Evolutionary conservation across 2,329 filamentous ascomycete species (phyloP).

Genomic region (Sordariomycetes sp.): DNA sequence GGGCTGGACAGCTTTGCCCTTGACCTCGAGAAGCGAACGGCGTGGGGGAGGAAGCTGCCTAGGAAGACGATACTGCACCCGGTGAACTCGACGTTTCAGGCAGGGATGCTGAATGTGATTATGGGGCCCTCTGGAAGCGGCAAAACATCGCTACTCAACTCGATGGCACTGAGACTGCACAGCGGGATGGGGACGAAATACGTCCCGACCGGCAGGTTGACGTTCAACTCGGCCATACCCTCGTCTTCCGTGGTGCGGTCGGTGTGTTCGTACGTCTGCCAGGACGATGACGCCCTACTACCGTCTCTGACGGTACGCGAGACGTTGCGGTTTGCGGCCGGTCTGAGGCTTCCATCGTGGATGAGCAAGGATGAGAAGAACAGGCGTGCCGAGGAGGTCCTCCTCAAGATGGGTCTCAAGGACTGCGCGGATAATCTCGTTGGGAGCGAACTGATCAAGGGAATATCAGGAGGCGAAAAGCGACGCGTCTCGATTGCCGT

Average conservation of each 20-base stretch:
- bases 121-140: constrained; percentile 73
- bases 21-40: constrained; percentile 49
- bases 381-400: constrained; percentile 56
- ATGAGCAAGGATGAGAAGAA: constrained; percentile 60
- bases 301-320: constrained; percentile 68
- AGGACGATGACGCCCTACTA: constrained; percentile 66
- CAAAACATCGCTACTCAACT: constrained; percentile 65
- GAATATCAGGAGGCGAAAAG: constrained; percentile 73
- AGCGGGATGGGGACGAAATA: constrained; percentile 54
- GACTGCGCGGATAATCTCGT: constrained; percentile 69
- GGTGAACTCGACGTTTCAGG: constrained; percentile 54
- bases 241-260: constrained; percentile 60
- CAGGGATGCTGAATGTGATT: constrained; percentile 62
- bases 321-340: constrained; percentile 60
- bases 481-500: constrained; percentile 67
- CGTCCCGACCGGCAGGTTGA: constrained; percentile 47
- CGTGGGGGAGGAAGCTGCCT: constrained; percentile 38
- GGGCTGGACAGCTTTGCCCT: constrained; percentile 54
- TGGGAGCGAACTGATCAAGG: constrained; percentile 62
- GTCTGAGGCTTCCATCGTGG: constrained; percentile 57
- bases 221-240: constrained; percentile 59
- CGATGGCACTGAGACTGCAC: constrained; percentile 58
- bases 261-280: constrained; percentile 66
- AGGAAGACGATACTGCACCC: constrained; percentile 55
- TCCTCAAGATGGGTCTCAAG: constrained; percentile 66